phyloP scores from a whole-genome alignment of 306 rosid genomes.

The Chamaecrista fasciculata region DNA sequence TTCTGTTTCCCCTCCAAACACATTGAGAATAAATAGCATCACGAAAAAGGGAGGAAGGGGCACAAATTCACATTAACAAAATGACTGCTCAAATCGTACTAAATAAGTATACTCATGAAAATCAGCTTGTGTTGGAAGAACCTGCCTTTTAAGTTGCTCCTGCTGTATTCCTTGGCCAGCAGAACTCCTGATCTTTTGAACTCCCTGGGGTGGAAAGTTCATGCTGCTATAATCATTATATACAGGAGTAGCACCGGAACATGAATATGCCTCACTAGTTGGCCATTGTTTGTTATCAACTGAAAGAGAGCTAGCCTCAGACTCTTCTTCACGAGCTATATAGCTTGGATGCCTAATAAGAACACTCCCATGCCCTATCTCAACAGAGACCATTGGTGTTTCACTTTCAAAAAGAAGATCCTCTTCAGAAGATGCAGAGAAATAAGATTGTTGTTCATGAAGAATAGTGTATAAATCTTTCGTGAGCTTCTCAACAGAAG shows the following conservation, averaged over 20 bases:
- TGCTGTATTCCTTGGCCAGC: slow-evolving; percentile 51
- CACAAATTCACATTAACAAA: neutral
- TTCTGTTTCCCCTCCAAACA: neutral
- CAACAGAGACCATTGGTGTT: slow-evolving; percentile 96
- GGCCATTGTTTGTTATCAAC: slow-evolving; percentile 67
- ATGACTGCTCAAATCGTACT: neutral
- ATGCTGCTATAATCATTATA: slow-evolving; percentile 38
- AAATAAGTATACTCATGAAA: slow-evolving; percentile 20
- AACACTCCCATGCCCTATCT: slow-evolving; percentile 97
- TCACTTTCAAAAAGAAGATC: slow-evolving; percentile 90
- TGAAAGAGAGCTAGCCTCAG: slow-evolving; percentile 96
- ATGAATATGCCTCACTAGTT: slow-evolving; percentile 65
- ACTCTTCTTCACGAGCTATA: slow-evolving; percentile 85
- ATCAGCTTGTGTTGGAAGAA: slow-evolving; percentile 25
- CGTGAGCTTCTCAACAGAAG: slow-evolving; percentile 91
- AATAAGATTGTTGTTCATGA: slow-evolving; percentile 84
- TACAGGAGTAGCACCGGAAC: slow-evolving; percentile 38
- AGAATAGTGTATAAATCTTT: slow-evolving; percentile 87
- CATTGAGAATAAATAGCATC: neutral
- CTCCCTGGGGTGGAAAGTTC: slow-evolving; percentile 40
- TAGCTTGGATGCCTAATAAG: slow-evolving; percentile 94
- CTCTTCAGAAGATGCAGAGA: slow-evolving; percentile 86
- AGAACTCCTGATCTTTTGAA: slow-evolving; percentile 51
- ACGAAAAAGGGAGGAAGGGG: neutral
- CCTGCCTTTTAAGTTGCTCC: slow-evolving; percentile 66